Conservation (phyloP, 805 yeast species). For the Hanseniaspora lachancei region DNA sequence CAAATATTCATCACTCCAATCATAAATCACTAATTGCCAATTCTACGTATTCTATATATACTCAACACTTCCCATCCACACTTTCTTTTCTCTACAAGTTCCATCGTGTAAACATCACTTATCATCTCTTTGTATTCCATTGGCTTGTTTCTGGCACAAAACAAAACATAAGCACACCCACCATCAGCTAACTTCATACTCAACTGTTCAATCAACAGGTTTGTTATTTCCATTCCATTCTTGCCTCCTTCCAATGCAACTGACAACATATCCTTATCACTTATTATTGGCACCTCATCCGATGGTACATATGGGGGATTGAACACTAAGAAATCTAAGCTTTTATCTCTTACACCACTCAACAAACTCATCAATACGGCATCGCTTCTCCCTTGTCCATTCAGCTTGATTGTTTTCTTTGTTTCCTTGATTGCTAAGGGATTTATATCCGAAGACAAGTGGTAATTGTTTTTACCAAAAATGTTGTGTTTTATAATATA, state of each 20-base stretch:
- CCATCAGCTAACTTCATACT: conserved; percentile 36
- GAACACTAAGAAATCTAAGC: conserved; percentile 64
- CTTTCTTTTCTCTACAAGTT: conserved; percentile 48
- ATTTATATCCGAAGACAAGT: conserved; percentile 66
- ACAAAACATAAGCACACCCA: conserved; percentile 79
- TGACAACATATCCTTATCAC: conserved; percentile 57
- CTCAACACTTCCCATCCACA: conserved; percentile 94
- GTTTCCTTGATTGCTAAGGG: conserved; percentile 58
- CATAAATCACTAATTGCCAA: too few species aligned
- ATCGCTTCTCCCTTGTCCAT: conserved; percentile 29
- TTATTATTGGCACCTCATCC: conserved; percentile 52
- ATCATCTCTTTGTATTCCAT: conserved; percentile 33
- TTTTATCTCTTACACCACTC: conserved; percentile 31
- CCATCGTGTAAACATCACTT: conserved; percentile 38
- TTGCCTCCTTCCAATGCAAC: conserved; percentile 81
- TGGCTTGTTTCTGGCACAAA: conserved; percentile 86
- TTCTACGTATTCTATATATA: conserved; percentile 44
- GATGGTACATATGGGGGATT: conserved; percentile 98
- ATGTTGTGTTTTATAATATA: conserved; percentile 46
- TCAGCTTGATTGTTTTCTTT: conserved; percentile 29
- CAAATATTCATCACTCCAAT: too few species aligned
- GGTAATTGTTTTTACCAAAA: conserved; percentile 34
- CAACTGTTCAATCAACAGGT: conserved; percentile 43
- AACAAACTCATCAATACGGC: conserved; percentile 47
- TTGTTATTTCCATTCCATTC: conserved; percentile 81